phyloP scores from a whole-genome alignment of 805 yeast species.

The Phaffomyces thermotolerans region DNA sequence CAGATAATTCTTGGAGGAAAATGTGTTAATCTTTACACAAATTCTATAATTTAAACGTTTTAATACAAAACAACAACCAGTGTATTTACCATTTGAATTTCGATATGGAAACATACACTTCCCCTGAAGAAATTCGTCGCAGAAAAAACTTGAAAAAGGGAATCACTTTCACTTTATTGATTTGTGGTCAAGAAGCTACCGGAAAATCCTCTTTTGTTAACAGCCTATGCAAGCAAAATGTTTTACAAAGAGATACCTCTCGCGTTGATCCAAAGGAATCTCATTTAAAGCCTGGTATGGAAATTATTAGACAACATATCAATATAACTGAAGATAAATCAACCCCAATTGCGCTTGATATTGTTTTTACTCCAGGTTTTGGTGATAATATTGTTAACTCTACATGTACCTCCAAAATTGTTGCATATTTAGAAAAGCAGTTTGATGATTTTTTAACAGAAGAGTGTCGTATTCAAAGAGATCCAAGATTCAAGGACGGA shows the following conservation, averaged over 20 bases:
- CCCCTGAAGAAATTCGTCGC: conserved; percentile 39
- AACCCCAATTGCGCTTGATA: conserved; percentile 43
- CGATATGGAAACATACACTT: neutral
- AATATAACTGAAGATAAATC: conserved; percentile 53
- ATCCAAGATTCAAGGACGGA: conserved; percentile 63
- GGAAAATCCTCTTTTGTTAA: conserved; percentile 73
- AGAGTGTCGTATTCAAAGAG: conserved; percentile 67
- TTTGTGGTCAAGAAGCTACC: conserved; percentile 65
- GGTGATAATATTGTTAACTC: conserved; percentile 71
- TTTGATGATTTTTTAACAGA: conserved; percentile 67
- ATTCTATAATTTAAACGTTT: too few relatives aligned
- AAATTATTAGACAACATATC: conserved; percentile 43
- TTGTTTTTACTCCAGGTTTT: conserved; percentile 69
- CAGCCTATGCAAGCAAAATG: conserved; percentile 50
- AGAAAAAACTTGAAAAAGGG: conserved; percentile 59
- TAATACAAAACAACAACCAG: too few relatives aligned
- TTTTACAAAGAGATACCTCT: conserved; percentile 23
- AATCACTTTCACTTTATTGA: conserved; percentile 57
- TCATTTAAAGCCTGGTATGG: conserved; percentile 29
- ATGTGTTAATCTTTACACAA: too few relatives aligned
- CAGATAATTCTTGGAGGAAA: too few relatives aligned
- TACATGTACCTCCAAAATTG: conserved; percentile 40
- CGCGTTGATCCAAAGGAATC: conserved; percentile 27
- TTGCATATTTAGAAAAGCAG: conserved; percentile 58
- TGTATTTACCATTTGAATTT: too few relatives aligned